phyloP scores from a whole-genome alignment of 371 early-diverging fungal species.

The Choanephora cucurbitarum region DNA sequence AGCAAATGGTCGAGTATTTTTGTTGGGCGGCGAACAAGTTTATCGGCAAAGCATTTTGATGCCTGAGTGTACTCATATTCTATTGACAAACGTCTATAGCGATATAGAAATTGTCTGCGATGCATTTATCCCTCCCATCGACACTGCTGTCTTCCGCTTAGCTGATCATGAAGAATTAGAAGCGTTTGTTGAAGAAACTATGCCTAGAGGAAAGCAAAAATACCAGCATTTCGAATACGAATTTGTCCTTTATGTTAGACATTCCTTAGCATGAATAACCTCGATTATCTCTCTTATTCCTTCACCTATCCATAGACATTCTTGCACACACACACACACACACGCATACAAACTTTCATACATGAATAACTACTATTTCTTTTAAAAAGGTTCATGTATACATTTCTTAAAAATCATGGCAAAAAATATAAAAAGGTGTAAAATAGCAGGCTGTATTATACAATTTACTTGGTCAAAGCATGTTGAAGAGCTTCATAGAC shows the following conservation, averaged over 20 bases:
- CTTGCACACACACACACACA: too few species aligned
- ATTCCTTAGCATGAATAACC: neutral
- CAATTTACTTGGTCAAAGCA: conserved; percentile 57
- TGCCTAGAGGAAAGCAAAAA: conserved; percentile 51
- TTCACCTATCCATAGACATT: too few species aligned
- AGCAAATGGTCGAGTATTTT: conserved; percentile 40
- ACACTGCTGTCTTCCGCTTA: conserved; percentile 26
- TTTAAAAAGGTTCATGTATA: too few species aligned
- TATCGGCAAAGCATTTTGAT: conserved; percentile 58
- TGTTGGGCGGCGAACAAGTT: conserved; percentile 68
- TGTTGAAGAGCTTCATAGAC: conserved; percentile 84
- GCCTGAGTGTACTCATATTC: conserved; percentile 56
- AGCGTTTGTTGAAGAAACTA: conserved; percentile 36
- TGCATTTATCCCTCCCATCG: conserved; percentile 68
- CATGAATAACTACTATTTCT: neutral
- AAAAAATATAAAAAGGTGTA: too few species aligned
- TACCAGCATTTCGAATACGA: conserved; percentile 49
- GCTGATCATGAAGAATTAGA: conserved; percentile 46
- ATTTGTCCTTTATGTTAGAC: conserved; percentile 41
- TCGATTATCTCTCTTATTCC: too few species aligned
- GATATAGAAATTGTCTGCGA: conserved; percentile 58
- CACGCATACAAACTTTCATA: too few species aligned
- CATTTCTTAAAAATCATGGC: too few species aligned
- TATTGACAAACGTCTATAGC: conserved; percentile 59
- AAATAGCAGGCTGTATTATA: conserved; percentile 3